Conservation (phyloP, 2,329 filamentous ascomycete species). For the Curvularia hawaiiensis region DNA sequence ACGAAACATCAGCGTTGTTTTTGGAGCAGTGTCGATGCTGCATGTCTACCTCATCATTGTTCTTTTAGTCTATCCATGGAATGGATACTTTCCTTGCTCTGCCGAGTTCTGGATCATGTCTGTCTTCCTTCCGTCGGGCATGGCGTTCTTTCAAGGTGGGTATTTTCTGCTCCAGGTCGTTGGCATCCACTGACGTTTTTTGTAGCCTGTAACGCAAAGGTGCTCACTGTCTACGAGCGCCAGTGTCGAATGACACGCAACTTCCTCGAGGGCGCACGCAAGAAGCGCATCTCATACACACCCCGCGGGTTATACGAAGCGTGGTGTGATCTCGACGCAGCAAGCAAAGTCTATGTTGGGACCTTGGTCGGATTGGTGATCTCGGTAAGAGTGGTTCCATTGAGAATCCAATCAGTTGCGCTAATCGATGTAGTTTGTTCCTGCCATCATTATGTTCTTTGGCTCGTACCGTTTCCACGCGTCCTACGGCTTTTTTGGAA, state of each 20-base stretch:
- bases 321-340: slow-evolving; percentile 39
- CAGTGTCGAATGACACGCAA: slow-evolving; percentile 42
- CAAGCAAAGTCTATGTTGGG: slow-evolving; percentile 42
- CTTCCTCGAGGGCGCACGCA: slow-evolving; percentile 43
- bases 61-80: slow-evolving; percentile 45
- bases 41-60: slow-evolving; percentile 46
- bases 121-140: slow-evolving; percentile 45
- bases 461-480: slow-evolving; percentile 69
- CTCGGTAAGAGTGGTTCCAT: slow-evolving; percentile 30
- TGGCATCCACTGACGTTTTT: not conserved
- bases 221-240: slow-evolving; percentile 44
- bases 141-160: slow-evolving; percentile 47
- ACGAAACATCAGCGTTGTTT: slow-evolving; percentile 40
- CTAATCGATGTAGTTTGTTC: slow-evolving; percentile 55
- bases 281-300: slow-evolving; percentile 38
- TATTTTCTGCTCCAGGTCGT: not conserved
- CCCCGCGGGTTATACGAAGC: slow-evolving; percentile 37
- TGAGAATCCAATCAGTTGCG: not conserved
- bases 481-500: slow-evolving; percentile 60
- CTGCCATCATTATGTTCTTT: slow-evolving; percentile 65
- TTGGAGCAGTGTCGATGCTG: slow-evolving; percentile 42
- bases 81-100: slow-evolving; percentile 42
- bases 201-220: slow-evolving; percentile 44
- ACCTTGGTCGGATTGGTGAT: slow-evolving; percentile 37
- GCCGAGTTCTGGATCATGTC: slow-evolving; percentile 50